phyloP scores from a whole-genome alignment of 768 basidiomycete species.

The Mycena maculata region DNA sequence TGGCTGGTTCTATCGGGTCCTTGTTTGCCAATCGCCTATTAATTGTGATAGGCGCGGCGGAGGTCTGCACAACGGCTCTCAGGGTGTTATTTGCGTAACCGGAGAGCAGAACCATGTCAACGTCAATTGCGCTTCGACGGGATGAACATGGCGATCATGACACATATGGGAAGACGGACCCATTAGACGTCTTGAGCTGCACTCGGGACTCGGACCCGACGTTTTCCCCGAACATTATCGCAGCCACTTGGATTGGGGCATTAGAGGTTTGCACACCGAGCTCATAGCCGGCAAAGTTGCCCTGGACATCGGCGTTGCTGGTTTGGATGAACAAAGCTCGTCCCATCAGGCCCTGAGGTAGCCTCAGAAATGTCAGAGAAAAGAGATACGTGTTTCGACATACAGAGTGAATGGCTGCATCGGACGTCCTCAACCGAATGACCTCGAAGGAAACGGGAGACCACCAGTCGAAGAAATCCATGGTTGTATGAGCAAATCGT shows the following conservation, averaged over 20 bases:
- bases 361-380: not conserved
- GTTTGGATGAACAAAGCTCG: slow-evolving; percentile 18
- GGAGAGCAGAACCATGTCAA: not conserved
- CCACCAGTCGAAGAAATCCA: slow-evolving; percentile 19
- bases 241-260: not conserved
- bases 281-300: slow-evolving; percentile 17
- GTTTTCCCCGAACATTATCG: slow-evolving; percentile 19
- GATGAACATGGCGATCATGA: not conserved
- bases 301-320: slow-evolving; percentile 9
- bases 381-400: not conserved
- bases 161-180: slow-evolving; percentile 3
- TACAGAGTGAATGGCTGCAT: slow-evolving; percentile 19
- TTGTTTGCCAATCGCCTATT: too few relatives aligned
- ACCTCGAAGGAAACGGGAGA: slow-evolving; percentile 15
- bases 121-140: slow-evolving; percentile 19
- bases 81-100: slow-evolving; percentile 9
- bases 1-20: not conserved
- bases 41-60: slow-evolving; percentile 4
- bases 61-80: slow-evolving; percentile 1
- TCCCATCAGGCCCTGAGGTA: slow-evolving; percentile 5
- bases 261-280: slow-evolving; percentile 15
- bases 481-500: slow-evolving; percentile 8
- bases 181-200: slow-evolving; percentile 24
- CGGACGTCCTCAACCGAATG: slow-evolving; percentile 22
- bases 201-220: slow-evolving; percentile 15